phyloP scores from a whole-genome alignment of 1,284 basidiomycete genomes.

The Ustilago crameri region DNA sequence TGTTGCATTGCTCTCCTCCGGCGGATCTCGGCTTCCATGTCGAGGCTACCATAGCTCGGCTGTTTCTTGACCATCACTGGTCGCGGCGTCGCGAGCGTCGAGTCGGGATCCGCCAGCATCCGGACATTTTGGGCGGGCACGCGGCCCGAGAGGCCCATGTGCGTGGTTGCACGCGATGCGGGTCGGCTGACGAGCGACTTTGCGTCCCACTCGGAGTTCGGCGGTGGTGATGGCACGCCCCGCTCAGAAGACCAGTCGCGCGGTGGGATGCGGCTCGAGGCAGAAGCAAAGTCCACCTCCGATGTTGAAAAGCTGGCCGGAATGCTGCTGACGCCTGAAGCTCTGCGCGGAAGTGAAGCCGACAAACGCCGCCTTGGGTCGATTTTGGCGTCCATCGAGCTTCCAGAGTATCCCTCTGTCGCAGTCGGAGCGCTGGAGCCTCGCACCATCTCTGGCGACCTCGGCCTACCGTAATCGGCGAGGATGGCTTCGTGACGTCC shows the following conservation, averaged over 20 bases:
- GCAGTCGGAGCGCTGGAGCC: constrained; percentile 23
- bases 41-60: constrained; percentile 46
- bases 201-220: constrained; percentile 53
- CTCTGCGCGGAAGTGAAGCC: constrained; percentile 22
- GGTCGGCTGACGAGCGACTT: constrained; percentile 37
- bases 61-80: constrained; percentile 30
- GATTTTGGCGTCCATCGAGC: constrained; percentile 15
- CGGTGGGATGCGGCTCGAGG: constrained; percentile 48
- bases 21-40: constrained; percentile 61
- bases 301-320: constrained; percentile 22
- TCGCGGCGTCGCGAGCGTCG: constrained; percentile 27
- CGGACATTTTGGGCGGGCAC: constrained; percentile 37
- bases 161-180: constrained; percentile 28
- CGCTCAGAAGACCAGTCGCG: constrained; percentile 51
- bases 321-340: constrained; percentile 36
- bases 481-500: constrained; percentile 43
- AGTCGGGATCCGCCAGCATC: constrained; percentile 33
- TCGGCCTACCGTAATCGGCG: constrained; percentile 12
- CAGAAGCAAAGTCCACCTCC: constrained; percentile 23
- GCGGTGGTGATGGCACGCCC: constrained; percentile 50
- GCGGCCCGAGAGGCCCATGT: constrained; percentile 13
- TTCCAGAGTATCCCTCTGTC: constrained; percentile 1
- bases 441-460: constrained; percentile 27
- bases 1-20: constrained; percentile 37
- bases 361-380: constrained; percentile 26